Conservation (phyloP, 345 rosid species). For the Laguncularia racemosa region DNA sequence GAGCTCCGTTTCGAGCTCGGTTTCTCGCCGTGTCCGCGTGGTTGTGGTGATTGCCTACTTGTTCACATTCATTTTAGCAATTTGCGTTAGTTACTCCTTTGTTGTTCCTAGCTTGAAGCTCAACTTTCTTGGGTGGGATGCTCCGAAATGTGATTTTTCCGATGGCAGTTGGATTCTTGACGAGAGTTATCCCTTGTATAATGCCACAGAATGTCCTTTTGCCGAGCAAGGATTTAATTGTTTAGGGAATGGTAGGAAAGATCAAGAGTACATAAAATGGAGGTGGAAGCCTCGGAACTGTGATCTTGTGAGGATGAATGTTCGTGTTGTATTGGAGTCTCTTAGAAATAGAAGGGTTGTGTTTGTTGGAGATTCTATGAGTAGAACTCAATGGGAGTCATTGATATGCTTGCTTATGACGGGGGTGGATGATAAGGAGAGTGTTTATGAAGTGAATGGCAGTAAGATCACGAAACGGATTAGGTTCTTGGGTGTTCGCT, state of each 20-base stretch:
- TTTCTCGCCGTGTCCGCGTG: conserved; percentile 37
- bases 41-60: conserved; percentile 43
- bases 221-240: conserved; percentile 72
- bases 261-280: conserved; percentile 57
- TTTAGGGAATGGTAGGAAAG: conserved; percentile 62
- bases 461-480: conserved; percentile 74
- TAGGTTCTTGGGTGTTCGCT: conserved; percentile 69
- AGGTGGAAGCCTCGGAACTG: conserved; percentile 79
- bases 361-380: conserved; percentile 88
- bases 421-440: conserved; percentile 67
- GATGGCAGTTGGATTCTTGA: conserved; percentile 63
- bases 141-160: conserved; percentile 40
- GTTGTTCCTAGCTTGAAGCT: conserved; percentile 60
- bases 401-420: conserved; percentile 81
- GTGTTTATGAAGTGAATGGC: conserved; percentile 77
- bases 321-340: conserved; percentile 33
- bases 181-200: conserved; percentile 54
- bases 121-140: conserved; percentile 34
- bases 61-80: conserved; percentile 40
- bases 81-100: conserved; percentile 50
- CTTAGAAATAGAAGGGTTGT: conserved; percentile 66
- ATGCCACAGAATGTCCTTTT: conserved; percentile 72
- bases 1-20: conserved; percentile 14
- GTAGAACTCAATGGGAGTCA: conserved; percentile 93
- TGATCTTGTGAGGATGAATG: conserved; percentile 51